Evolutionary conservation across 768 basidiomycete species (phyloP), one percentile per base, ranked within the genome.

Genomic region (Kwoniella mangroviensis): DNA sequence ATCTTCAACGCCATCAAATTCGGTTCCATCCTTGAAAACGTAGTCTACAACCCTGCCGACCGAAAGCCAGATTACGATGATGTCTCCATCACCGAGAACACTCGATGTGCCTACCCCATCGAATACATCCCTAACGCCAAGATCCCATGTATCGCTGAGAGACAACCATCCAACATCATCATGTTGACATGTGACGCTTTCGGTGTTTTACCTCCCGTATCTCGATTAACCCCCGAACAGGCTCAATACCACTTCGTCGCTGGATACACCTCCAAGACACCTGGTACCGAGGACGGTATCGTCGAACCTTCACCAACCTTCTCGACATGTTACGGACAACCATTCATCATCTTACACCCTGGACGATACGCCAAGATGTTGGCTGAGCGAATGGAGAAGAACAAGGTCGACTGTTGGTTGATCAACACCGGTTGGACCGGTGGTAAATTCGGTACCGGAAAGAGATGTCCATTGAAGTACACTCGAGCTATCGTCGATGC

Each of bases 331-430:
- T 99, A 98, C 88, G 92, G 91, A 75, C 94, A 95, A 52, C 97
- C 97, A n/a, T 98, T 99, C 88, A 98, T 99, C 83, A 91, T 98
- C 75, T 92, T 97, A 66, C 96, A 97, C 84, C 94, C 94, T 55
- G 89, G 92, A 43, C 91, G 94, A 72, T 99, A 99, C 84, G 96
- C 97, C 52, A 88, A 91, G 84, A 99, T 99, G 97, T 87, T 99
- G 75, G 94, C 96, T 0, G 90, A 93, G 75, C 89, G 92, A 78
- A 98, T 99, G 95, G 85, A 90, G 67, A 88, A 90, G 84, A 87
- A 92, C 86, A 88, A 92, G 65, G 94, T 94, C 76, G 85, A 94
- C 84, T 97, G 95, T 87, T 99, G 94, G 93, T 87, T 98, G 81
- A 92, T 99, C 89, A 98, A 99, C 90, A 99, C 96, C 2, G 96